Percentiles rank a stretch among this genome's conserved stretches.
phyloP scores from a whole-genome alignment of 441 rosid genomes.

The Isatis lusitanica region DNA sequence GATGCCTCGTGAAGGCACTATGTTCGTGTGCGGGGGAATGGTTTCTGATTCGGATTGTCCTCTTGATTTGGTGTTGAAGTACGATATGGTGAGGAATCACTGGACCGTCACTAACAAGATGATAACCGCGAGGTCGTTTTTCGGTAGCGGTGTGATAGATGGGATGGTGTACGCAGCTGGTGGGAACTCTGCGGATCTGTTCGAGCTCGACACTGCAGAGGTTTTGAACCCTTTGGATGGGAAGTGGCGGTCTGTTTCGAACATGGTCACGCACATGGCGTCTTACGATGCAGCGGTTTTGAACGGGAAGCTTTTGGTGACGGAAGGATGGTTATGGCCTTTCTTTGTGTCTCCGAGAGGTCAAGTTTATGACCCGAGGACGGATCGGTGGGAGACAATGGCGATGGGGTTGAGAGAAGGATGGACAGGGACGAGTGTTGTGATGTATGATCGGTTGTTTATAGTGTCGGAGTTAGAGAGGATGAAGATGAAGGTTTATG shows the following conservation, averaged over 20 bases:
- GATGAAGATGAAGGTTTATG: conserved; percentile 91
- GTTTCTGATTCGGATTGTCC: conserved; percentile 79
- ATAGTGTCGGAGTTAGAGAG: conserved; percentile 83
- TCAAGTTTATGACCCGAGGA: conserved; percentile 76
- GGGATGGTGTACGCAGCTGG: conserved; percentile 87
- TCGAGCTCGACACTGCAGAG: conserved; percentile 78
- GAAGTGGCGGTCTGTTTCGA: conserved; percentile 58
- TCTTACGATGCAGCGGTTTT: conserved; percentile 86
- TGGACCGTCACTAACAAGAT: conserved; percentile 77
- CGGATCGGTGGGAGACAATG: conserved; percentile 80
- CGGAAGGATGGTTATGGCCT: conserved; percentile 98
- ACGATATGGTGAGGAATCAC: conserved; percentile 73
- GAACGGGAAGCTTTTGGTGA: conserved; percentile 77
- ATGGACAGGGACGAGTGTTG: conserved; percentile 93
- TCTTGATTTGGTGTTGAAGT: conserved; percentile 79
- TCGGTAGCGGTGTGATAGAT: conserved; percentile 69
- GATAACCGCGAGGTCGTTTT: conserved; percentile 78
- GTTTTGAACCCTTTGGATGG: conserved; percentile 72
- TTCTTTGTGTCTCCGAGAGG: conserved; percentile 86
- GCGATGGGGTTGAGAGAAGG: conserved; percentile 81
- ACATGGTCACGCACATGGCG: conserved; percentile 83
- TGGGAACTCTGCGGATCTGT: conserved; percentile 69
- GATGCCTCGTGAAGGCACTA: conserved; percentile 57
- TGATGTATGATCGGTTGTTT: conserved; percentile 67
- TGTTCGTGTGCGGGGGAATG: conserved; percentile 87